Percentiles rank a stretch among this genome's conserved stretches.
These are phyloP conservation scores for Prunus davidiana DNA, from an alignment of 306 rosid genomes.

Conservation along the genomic window DNA sequence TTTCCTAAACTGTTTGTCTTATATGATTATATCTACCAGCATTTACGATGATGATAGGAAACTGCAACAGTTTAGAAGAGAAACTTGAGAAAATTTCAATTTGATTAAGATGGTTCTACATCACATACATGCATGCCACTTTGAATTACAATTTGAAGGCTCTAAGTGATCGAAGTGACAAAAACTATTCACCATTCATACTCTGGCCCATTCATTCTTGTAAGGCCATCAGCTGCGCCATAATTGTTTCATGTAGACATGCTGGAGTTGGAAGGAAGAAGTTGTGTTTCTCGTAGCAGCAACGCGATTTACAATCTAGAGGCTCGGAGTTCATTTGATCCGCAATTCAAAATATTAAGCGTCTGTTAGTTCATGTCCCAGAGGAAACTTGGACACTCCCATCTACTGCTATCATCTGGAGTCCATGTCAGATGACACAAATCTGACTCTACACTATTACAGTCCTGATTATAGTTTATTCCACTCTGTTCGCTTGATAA, in stretches of 20 bases:
- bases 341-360: not conserved
- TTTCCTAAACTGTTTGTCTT: too few relatives aligned
- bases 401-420: slow-evolving; percentile 31
- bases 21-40: too few relatives aligned
- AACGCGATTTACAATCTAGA: not conserved
- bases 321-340: not conserved
- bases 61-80: not conserved
- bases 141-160: not conserved
- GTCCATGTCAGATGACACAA: slow-evolving; percentile 23
- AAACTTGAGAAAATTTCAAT: not conserved
- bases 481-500: slow-evolving; percentile 36
- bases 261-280: slow-evolving; percentile 1
- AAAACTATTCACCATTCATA: not conserved
- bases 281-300: not conserved
- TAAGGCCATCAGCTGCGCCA: not conserved
- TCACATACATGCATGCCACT: not conserved
- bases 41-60: too few relatives aligned
- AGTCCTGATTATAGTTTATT: slow-evolving; percentile 29
- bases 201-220: not conserved
- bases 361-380: slow-evolving; percentile 50
- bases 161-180: not conserved
- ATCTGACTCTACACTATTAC: slow-evolving; percentile 21
- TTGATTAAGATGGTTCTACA: not conserved
- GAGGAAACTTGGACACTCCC: slow-evolving; percentile 47
- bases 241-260: not conserved